Percentiles rank a stretch among this genome's conserved stretches.
These are phyloP conservation scores for Geotrichum ghanense DNA, from an alignment of 805 yeast genomes.

Conservation along the genomic window DNA sequence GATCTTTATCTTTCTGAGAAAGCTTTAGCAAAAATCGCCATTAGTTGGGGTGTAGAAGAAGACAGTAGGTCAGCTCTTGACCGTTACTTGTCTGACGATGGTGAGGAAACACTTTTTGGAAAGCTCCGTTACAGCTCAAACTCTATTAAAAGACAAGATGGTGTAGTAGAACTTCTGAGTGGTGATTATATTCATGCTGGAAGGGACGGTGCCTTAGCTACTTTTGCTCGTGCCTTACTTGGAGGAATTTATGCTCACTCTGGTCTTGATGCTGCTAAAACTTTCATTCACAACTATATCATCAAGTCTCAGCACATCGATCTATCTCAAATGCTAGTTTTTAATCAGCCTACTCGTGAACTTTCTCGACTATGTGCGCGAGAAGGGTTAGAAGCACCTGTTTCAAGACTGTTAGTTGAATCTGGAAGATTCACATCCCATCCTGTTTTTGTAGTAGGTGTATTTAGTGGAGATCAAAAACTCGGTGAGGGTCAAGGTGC, in stretches of 20 bases:
- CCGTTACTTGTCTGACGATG: constrained; percentile 57
- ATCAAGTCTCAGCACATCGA: constrained; percentile 68
- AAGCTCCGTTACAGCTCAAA: constrained; percentile 12
- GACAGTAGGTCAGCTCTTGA: constrained; percentile 55
- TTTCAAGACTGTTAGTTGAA: constrained; percentile 78
- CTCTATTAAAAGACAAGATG: constrained; percentile 9
- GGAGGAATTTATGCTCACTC: constrained; percentile 73
- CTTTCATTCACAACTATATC: constrained; percentile 63
- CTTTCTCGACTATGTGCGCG: constrained; percentile 65
- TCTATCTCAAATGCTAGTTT: constrained; percentile 60
- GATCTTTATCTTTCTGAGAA: constrained; percentile 62
- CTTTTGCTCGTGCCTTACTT: constrained; percentile 69
- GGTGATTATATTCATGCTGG: constrained; percentile 33
- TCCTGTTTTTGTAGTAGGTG: constrained; percentile 86
- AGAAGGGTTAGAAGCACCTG: constrained; percentile 62
- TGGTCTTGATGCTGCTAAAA: constrained; percentile 51
- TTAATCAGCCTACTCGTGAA: constrained; percentile 79
- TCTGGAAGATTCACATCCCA: constrained; percentile 79
- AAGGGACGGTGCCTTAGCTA: constrained; percentile 34
- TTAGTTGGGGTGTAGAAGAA: constrained; percentile 78
- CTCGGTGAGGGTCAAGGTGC: constrained; percentile 94
- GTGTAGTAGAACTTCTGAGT: constrained; percentile 31
- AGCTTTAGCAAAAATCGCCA: constrained; percentile 56
- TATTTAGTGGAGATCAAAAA: constrained; percentile 69
- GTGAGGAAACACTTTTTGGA: constrained; percentile 50